phyloP scores from a whole-genome alignment of 192 early-diverging fungal species.

The Helicostylum pulchrum region DNA sequence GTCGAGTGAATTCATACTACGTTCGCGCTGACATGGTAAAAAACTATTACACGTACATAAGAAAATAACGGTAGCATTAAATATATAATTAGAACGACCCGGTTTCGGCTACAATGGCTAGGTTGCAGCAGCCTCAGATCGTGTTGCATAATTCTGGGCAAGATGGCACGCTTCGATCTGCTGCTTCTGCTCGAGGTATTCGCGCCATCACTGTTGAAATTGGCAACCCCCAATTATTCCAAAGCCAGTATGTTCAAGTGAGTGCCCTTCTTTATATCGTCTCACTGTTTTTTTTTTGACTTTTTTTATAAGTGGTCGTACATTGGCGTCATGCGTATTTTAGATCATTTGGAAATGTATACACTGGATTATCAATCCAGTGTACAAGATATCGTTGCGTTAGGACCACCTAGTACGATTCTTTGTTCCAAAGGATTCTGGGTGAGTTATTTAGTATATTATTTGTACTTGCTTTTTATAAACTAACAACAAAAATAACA shows the following conservation, averaged over 20 bases:
- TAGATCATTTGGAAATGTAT: slow-evolving; percentile 63
- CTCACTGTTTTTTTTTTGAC: slow-evolving; percentile 20
- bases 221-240: slow-evolving; percentile 84
- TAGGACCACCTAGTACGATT: slow-evolving; percentile 28
- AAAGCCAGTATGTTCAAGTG: slow-evolving; percentile 76
- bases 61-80: not conserved
- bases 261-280: slow-evolving; percentile 7
- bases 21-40: slow-evolving; percentile 76
- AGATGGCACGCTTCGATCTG: slow-evolving; percentile 79
- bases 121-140: slow-evolving; percentile 83
- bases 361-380: slow-evolving; percentile 18
- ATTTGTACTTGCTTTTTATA: too few species aligned
- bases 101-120: slow-evolving; percentile 67
- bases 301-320: slow-evolving; percentile 51
- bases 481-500: slow-evolving; percentile 31
- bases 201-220: slow-evolving; percentile 91
- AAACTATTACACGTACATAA: not conserved
- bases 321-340: slow-evolving; percentile 63
- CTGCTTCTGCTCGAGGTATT: slow-evolving; percentile 70
- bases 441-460: slow-evolving; percentile 6
- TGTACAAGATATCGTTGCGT: slow-evolving; percentile 3
- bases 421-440: slow-evolving; percentile 38
- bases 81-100: slow-evolving; percentile 52
- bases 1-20: slow-evolving; percentile 84
- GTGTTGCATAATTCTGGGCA: slow-evolving; percentile 66